Base-by-base conservation (phyloP, 148 eudicot genomes). In the Chenopodium formosanum region DNA sequence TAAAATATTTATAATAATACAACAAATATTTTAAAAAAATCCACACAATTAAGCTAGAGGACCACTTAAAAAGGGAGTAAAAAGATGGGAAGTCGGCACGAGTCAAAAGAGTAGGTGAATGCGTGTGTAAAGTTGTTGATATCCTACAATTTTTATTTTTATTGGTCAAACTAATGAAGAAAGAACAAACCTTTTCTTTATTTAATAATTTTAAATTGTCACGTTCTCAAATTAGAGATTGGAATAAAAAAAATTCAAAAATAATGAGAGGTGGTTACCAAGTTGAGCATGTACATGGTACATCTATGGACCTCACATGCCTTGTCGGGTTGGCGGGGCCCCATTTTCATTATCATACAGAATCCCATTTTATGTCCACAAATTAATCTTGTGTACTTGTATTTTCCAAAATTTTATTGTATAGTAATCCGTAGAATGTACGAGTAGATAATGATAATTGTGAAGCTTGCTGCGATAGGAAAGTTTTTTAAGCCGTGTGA, bases 221-320 rank as follows among this genome's bases (percentile, higher is more conserved):
- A 73, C 76, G 76, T 73, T 73, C 20, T 73, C 12, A 47, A 73
- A 47, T 27, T 46, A 73, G 31, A 73, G 13, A 46, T 46, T 46
- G 50, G 58, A 72, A 34, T 72, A 8, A 7, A 11, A 73, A 47
- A 40, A 11, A 12, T 25, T 20, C 25, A 44, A 46, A 72, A 19
- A 40, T 46, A 14, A 73, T 11, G 19, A 73, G 11, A 23, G 75
- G 58, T 73, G 12, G 76, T 73, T 73, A 73, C 58, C 58, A n/a
- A 7, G 23, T 46, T 32, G 9, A 37, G 17, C 16, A 73, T 12
- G 40, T 44, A 31, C 75, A 72, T 22, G 48, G 48, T 37, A 37
- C 25, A 52, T 76, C 34, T 34, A 32, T 60, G 50, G 27, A 58
- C 10, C 7, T 74, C 77, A 75, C 78, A 75, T 75, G 78, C 78